These are phyloP conservation scores for Leptographium flavum DNA, from an alignment of 2,329 filamentous ascomycete genomes.

Conservation along the genomic window DNA sequence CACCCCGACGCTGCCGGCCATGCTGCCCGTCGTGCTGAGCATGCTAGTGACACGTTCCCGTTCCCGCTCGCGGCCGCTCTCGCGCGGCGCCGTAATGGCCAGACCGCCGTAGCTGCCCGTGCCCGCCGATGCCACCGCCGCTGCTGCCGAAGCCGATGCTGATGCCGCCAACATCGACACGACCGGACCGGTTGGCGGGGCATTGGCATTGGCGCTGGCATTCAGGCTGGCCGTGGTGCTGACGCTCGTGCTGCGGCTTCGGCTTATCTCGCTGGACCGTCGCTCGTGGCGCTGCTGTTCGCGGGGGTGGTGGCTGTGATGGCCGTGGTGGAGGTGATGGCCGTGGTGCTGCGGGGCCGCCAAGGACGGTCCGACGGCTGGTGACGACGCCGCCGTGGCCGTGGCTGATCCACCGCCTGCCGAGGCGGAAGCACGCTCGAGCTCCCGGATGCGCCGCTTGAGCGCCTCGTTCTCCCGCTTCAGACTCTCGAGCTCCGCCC, in stretches of 20 bases:
- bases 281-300: conserved; percentile 27
- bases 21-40: conserved; percentile 24
- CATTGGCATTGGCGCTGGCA: no score
- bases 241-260: conserved; percentile 33
- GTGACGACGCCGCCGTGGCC: background rate
- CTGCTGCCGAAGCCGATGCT: conserved; percentile 7
- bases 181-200: no score
- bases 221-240: conserved; percentile 38
- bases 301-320: conserved; percentile 29
- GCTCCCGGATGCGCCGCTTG: conserved; percentile 45
- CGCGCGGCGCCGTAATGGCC: conserved; percentile 31
- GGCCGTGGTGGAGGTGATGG: background rate
- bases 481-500: conserved; percentile 44
- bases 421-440: conserved; percentile 32
- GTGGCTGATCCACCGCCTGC: background rate
- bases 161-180: conserved; percentile 14
- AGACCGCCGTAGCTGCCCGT: conserved; percentile 17
- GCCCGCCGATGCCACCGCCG: conserved; percentile 9
- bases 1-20: conserved; percentile 29
- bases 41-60: conserved; percentile 32
- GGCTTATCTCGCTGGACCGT: conserved; percentile 30
- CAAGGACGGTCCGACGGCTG: background rate
- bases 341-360: background rate
- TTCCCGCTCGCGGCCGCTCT: conserved; percentile 26
- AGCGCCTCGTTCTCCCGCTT: conserved; percentile 51